These are phyloP conservation scores for Corymbia calophylla DNA, from an alignment of 441 rosid species.

Conservation along the genomic window DNA sequence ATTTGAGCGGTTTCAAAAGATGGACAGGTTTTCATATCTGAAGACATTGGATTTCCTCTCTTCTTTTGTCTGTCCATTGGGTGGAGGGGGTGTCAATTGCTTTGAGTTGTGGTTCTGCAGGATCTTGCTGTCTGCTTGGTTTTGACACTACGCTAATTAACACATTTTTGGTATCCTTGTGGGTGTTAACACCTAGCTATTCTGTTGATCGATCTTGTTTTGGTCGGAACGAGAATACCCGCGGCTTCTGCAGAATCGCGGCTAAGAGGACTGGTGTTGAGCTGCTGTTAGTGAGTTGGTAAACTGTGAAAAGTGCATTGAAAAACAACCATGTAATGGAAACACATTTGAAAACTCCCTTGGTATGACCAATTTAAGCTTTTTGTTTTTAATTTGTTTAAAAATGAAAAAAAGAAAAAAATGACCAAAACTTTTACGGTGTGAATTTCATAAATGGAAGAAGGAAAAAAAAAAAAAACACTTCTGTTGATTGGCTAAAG, in stretches of 20 bases:
- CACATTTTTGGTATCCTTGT: not conserved
- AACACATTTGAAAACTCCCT: not conserved
- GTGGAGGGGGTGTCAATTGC: not conserved
- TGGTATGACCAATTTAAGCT: not conserved
- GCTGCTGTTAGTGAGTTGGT: not conserved
- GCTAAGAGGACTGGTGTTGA: not conserved
- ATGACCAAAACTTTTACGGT: not conserved
- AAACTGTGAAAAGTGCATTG: not conserved
- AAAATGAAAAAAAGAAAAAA: not conserved
- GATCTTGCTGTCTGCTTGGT: not conserved
- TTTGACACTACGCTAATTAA: not conserved
- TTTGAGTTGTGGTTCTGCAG: not conserved
- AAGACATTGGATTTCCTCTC: not conserved
- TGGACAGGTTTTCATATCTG: slow-evolving; percentile 25
- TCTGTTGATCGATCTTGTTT: not conserved
- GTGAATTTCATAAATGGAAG: not conserved
- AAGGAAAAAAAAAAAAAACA: not conserved
- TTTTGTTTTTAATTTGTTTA: not conserved
- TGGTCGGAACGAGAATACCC: not conserved
- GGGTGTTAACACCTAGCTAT: not conserved
- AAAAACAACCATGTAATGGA: not conserved
- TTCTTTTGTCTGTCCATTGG: not conserved
- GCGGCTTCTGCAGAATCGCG: not conserved
- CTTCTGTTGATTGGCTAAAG: not conserved
- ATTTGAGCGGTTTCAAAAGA: slow-evolving; percentile 15